Evolutionary conservation across 805 yeast species (phyloP).

Genomic region (Wickerhamiella spandovensis): DNA sequence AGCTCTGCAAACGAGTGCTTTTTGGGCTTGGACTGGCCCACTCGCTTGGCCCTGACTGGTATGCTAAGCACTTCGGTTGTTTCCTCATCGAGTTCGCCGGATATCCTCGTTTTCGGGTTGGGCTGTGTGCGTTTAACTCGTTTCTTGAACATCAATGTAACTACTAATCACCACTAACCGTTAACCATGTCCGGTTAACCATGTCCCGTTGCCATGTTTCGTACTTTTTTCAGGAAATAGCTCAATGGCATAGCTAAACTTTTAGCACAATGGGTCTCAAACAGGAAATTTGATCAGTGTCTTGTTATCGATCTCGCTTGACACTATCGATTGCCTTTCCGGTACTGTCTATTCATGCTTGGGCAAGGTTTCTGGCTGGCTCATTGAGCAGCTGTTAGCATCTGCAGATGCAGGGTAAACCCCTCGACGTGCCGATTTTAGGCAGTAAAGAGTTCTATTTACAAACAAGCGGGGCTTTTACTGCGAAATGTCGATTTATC

Average conservation of each 20-base stretch:
- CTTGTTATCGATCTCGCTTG: background rate
- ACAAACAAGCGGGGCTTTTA: background rate
- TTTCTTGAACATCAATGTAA: conserved; percentile 13
- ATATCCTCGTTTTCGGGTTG: too few relatives aligned
- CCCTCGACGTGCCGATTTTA: background rate
- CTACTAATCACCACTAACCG: too few relatives aligned
- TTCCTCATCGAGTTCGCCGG: too few relatives aligned
- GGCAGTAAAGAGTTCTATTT: background rate
- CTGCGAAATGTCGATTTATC: background rate
- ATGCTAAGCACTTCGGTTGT: background rate
- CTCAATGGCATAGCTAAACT: too few relatives aligned
- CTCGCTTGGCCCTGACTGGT: background rate
- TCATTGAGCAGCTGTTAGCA: background rate
- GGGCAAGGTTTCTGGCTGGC: background rate
- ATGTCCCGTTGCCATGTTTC: too few relatives aligned
- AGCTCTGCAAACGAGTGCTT: background rate
- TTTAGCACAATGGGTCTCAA: background rate
- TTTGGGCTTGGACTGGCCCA: background rate
- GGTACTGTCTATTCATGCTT: background rate
- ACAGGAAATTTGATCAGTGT: background rate
- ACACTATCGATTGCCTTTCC: background rate
- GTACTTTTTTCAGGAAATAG: too few relatives aligned
- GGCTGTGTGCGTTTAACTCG: conserved; percentile 10
- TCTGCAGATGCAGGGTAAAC: background rate
- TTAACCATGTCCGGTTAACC: too few relatives aligned